phyloP scores from a whole-genome alignment of 805 yeast species.

The Cyberlindnera sargentensis region DNA sequence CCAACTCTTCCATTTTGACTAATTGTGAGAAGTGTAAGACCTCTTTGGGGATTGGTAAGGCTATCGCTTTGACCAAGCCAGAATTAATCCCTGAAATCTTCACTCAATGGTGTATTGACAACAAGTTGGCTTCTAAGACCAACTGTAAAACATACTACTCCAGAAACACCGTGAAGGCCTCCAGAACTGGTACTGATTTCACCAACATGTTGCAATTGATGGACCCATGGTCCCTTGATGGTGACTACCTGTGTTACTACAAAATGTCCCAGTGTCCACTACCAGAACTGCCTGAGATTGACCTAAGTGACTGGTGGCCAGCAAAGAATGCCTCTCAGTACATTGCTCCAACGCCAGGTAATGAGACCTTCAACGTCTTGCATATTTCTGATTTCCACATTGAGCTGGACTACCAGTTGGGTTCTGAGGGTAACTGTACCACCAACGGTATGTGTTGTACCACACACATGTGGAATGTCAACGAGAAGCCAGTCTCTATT shows the following conservation, averaged over 20 bases:
- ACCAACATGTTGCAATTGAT: slow-evolving; percentile 43
- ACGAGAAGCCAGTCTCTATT: slow-evolving; percentile 10
- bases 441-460: slow-evolving; percentile 51
- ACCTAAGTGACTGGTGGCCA: slow-evolving; percentile 39
- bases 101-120: slow-evolving; percentile 36
- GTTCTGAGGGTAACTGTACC: slow-evolving; percentile 53
- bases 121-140: slow-evolving; percentile 19
- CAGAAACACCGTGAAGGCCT: slow-evolving; percentile 31
- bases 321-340: slow-evolving; percentile 34
- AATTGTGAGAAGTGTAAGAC: slow-evolving; percentile 30
- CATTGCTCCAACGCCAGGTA: slow-evolving; percentile 34
- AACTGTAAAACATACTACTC: slow-evolving; percentile 28
- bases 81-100: slow-evolving; percentile 35
- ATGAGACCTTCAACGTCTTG: slow-evolving; percentile 49
- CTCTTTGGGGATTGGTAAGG: slow-evolving; percentile 30
- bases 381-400: slow-evolving; percentile 65
- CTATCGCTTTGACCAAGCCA: slow-evolving; percentile 32
- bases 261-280: slow-evolving; percentile 40
- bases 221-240: slow-evolving; percentile 48
- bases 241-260: slow-evolving; percentile 55
- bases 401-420: slow-evolving; percentile 45
- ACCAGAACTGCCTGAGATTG: slow-evolving; percentile 46
- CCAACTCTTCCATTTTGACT: slow-evolving; percentile 12
- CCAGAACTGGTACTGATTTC: slow-evolving; percentile 39
- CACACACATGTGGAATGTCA: slow-evolving; percentile 22